phyloP scores from a whole-genome alignment of 208 protist species.

The Endotrypanum monterogeii region DNA sequence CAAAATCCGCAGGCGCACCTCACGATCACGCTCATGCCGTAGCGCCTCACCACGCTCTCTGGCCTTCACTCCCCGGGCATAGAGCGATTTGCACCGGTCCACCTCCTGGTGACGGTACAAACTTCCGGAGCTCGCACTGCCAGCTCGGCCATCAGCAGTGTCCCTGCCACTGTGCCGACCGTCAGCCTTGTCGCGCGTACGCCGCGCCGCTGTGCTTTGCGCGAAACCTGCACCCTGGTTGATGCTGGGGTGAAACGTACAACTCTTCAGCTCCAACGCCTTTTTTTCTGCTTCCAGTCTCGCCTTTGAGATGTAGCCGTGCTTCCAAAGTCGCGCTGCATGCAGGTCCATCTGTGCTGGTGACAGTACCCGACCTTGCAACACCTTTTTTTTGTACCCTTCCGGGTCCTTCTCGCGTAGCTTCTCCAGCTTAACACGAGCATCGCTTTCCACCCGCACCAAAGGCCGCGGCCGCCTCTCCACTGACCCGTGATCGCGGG shows the following conservation, averaged over 20 bases:
- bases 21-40: conserved; percentile 39
- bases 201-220: too few species aligned
- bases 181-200: background rate
- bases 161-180: background rate
- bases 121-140: background rate
- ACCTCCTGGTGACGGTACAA: conserved; percentile 4
- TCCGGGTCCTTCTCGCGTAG: conserved; percentile 31
- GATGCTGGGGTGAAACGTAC: conserved; percentile 59
- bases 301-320: conserved; percentile 45
- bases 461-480: conserved; percentile 23
- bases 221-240: conserved; percentile 27
- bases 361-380: conserved; percentile 35
- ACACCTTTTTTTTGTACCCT: conserved; percentile 37
- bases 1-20: conserved; percentile 53
- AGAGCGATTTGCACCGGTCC: conserved; percentile 54
- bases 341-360: conserved; percentile 37
- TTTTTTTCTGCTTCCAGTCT: conserved; percentile 37
- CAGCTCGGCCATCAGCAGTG: background rate
- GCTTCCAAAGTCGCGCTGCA: conserved; percentile 40
- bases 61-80: conserved; percentile 37
- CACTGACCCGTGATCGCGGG: background rate
- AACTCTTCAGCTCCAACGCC: conserved; percentile 36
- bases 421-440: conserved; percentile 44
- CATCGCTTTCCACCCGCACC: conserved; percentile 28
- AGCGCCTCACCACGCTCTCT: conserved; percentile 28